Percentiles rank a stretch among this genome's conserved stretches.
Evolutionary conservation across 1,284 basidiomycete genomes (phyloP).

Genomic region (Malassezia restricta): DNA sequence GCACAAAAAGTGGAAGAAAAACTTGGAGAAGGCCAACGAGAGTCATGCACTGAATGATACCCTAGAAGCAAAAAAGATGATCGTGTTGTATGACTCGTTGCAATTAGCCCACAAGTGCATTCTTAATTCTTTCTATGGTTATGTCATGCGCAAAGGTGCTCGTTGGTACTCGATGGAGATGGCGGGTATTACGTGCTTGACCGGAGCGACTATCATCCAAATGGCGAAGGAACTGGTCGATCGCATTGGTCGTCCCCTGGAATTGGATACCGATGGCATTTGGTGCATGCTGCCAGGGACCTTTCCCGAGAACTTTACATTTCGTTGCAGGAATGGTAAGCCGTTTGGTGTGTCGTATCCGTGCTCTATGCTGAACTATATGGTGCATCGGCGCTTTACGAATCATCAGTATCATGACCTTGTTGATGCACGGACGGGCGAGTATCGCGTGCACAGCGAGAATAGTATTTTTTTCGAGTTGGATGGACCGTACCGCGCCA

Average conservation of each 20-base stretch:
- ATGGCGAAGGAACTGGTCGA: conserved; percentile 95
- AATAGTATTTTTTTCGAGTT: conserved; percentile 99
- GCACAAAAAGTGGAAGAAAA: conserved; percentile 99
- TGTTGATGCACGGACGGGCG: conserved; percentile 54
- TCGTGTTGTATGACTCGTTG: conserved; percentile 98
- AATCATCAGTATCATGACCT: conserved; percentile 97
- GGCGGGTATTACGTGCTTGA: conserved; percentile 98
- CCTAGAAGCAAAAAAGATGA: conserved; percentile 97
- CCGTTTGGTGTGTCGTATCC: conserved; percentile 87
- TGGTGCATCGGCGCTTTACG: conserved; percentile 88
- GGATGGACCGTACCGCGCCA: conserved; percentile 94
- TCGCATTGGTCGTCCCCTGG: conserved; percentile 89
- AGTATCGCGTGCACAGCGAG: conserved; percentile 78
- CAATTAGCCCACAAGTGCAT: conserved; percentile 99
- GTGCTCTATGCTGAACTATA: conserved; percentile 98
- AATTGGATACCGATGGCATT: conserved; percentile 97
- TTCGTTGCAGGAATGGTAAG: conserved; percentile 80
- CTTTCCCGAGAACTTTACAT: conserved; percentile 96
- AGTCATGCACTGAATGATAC: conserved; percentile 56
- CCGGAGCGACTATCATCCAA: conserved; percentile 97
- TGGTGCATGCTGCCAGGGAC: conserved; percentile 99
- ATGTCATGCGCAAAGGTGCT: conserved; percentile 99
- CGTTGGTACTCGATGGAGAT: conserved; percentile 99
- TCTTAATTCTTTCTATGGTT: conserved; percentile 98
- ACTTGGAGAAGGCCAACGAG: conserved; percentile 63